These are phyloP conservation scores for Ormosia emarginata DNA, from an alignment of 306 rosid species.

Conservation along the genomic window DNA sequence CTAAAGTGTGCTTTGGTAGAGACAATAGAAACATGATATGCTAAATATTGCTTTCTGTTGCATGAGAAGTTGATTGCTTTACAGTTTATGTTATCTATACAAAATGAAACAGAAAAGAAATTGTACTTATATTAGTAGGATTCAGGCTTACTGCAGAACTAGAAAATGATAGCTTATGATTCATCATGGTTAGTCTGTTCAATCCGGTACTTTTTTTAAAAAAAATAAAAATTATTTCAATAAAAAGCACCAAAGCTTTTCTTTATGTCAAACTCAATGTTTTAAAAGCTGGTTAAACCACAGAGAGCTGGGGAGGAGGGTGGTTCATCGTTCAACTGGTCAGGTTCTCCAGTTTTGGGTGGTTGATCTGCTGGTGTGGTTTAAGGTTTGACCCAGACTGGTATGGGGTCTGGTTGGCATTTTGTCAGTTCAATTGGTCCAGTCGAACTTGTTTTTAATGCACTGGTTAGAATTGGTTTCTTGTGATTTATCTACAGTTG, in stretches of 20 bases:
- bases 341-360: background rate
- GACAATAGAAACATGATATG: conserved; percentile 13
- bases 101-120: background rate
- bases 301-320: background rate
- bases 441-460: background rate
- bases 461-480: background rate
- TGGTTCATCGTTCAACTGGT: background rate
- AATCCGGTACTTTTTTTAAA: background rate
- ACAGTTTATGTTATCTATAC: background rate
- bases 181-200: background rate
- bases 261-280: background rate
- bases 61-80: background rate
- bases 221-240: background rate
- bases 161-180: background rate
- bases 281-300: background rate
- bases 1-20: conserved; percentile 17
- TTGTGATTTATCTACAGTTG: background rate
- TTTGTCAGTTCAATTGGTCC: background rate
- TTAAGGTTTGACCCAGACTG: background rate
- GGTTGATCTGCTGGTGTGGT: background rate
- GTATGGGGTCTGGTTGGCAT: background rate
- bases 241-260: background rate
- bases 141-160: background rate
- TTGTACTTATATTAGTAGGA: background rate
- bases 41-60: conserved; percentile 18